Percentiles rank a stretch among this genome's conserved stretches.
phyloP scores from a whole-genome alignment of 2,329 filamentous ascomycete genomes.

The Beauveria australis region DNA sequence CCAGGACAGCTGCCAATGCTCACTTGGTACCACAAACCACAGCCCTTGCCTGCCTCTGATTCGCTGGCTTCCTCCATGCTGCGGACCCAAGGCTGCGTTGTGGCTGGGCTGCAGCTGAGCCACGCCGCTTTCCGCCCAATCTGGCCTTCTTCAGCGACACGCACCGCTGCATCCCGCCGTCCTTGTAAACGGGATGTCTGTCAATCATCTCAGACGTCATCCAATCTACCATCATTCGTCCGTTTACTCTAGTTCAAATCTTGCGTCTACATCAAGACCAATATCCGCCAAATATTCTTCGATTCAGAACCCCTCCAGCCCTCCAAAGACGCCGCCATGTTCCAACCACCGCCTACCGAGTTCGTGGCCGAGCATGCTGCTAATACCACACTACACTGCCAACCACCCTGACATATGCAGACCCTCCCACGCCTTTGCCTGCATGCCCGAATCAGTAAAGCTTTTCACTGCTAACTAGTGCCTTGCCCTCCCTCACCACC shows the following conservation, averaged over 20 bases:
- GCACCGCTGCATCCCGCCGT: neutral
- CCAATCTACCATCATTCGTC: neutral
- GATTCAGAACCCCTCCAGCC: neutral
- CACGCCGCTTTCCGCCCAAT: neutral
- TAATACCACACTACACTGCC: slow-evolving; percentile 1
- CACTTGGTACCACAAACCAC: neutral
- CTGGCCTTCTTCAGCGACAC: neutral
- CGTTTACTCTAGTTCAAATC: no score
- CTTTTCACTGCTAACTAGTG: neutral
- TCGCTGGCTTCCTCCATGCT: neutral
- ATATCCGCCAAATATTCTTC: no score
- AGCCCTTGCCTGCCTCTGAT: neutral
- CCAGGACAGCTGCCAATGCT: neutral
- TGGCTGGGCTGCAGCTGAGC: neutral
- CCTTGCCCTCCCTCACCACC: neutral
- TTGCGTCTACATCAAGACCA: no score
- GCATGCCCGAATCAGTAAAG: neutral
- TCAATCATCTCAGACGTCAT: neutral
- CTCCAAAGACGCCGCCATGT: neutral
- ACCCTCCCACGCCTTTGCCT: neutral
- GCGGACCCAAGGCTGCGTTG: neutral
- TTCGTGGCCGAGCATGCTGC: neutral
- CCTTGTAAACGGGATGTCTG: neutral
- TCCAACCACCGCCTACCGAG: neutral
- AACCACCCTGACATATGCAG: neutral